Percentiles rank a stretch among this genome's conserved stretches.
Evolutionary conservation across 352 stramenopile genomes (phyloP).

Genomic region (Globisporangium yorkense): DNA sequence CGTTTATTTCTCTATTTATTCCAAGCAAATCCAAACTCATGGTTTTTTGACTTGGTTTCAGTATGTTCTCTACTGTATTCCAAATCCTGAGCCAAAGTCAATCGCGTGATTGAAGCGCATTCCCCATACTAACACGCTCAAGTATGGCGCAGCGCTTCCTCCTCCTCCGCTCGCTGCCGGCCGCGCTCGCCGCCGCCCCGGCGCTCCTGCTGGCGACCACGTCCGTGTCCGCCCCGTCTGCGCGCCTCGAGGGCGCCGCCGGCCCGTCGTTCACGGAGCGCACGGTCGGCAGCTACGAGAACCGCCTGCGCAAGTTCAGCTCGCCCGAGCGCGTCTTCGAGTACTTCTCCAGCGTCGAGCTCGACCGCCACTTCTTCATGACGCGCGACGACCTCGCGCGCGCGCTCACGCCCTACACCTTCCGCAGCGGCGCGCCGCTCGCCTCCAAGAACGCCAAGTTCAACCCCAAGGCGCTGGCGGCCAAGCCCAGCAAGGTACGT

Average conservation of each 20-base stretch:
- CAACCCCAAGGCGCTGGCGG: constrained; percentile 50
- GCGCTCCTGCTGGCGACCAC: constrained; percentile 2
- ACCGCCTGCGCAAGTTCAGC: constrained; percentile 81
- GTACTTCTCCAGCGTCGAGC: constrained; percentile 86
- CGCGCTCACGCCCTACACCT: constrained; percentile 82
- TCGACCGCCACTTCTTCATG: constrained; percentile 82
- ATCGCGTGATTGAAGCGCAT: no score
- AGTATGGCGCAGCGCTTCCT: constrained; percentile 2
- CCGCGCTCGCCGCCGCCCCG: constrained; percentile 15
- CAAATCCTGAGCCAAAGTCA: background rate
- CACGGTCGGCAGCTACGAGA: constrained; percentile 86
- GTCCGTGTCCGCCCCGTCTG: background rate
- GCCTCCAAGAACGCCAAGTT: constrained; percentile 82
- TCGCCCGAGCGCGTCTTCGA: constrained; percentile 85
- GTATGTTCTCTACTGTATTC: background rate
- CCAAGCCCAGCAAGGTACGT: constrained; percentile 38
- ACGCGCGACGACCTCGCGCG: constrained; percentile 73
- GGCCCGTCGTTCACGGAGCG: constrained; percentile 68
- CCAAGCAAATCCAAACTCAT: background rate
- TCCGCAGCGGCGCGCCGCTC: constrained; percentile 60
- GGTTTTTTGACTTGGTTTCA: background rate
- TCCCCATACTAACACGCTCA: background rate
- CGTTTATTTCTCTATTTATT: background rate
- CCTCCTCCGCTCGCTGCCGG: constrained; percentile 8
- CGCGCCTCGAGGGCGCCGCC: constrained; percentile 19